Evolutionary conservation across 2,329 filamentous ascomycete species (phyloP), one percentile per base, ranked within the genome.

Genomic region (Ascochyta pisi): DNA sequence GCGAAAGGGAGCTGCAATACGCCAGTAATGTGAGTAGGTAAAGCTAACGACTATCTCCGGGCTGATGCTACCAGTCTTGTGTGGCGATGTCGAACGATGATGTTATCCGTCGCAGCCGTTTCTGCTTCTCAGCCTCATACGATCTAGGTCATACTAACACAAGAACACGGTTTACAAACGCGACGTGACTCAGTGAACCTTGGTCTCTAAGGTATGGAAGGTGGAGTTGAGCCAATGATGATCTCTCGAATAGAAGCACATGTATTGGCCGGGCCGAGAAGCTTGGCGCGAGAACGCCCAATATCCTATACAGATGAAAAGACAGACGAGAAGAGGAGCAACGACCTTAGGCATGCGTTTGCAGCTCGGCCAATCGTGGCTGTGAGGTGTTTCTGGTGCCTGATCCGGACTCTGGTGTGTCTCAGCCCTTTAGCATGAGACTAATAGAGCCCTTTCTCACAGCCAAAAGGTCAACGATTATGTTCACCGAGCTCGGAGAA

Each of bases 51-150:
- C 40, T 49, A 45, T 54, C 31, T 19, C 53, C 31, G 29, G 15
- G 26, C 19, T 42, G n/a, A 27, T 33, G 31, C 23, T 16, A 12
- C 23, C 13, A 10, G 45, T 13, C 16, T n/a, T 19, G 19, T 15
- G 45, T 56, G 53, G 53, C 53, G 38, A 46, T 51, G 29, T 47
- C 39, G 12, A n/a, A 22, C 29, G 37, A 39, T 39, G 27, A 16
- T 40, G 23, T 23, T 7, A 33, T 41, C 53, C 47, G 53, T 51
- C 10, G n/a, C 13, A 51, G 22, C 42, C 38, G 42, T 38, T 37
- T 53, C 42, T 46, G 38, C 44, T 43, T 44, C 51, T 59, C 52
- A 54, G 52, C 52, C 62, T 60, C 46, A 50, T 31, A 45, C 31
- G 37, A 37, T 40, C 50, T 40, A 60, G 44, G 46, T 58, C 45